A percentile compares a stretch with the other conserved stretches of the same genome.
phyloP scores from a whole-genome alignment of 768 basidiomycete species.

The Kwoniella sp. region DNA sequence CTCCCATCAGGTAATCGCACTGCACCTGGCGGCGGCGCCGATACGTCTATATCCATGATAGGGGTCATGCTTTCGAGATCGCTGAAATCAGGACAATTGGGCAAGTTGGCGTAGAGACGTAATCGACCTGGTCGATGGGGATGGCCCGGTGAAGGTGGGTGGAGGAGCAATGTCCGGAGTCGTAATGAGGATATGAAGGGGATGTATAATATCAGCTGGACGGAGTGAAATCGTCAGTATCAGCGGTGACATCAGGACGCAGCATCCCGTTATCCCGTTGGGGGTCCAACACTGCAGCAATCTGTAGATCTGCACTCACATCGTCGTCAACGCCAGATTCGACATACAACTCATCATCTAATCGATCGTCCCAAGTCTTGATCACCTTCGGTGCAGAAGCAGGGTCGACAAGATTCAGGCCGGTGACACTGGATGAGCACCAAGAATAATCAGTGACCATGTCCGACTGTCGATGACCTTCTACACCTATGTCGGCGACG shows the following conservation, averaged over 20 bases:
- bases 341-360: constrained; percentile 43
- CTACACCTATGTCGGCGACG: too few relatives aligned
- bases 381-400: constrained; percentile 47
- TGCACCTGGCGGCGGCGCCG: constrained; percentile 24
- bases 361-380: constrained; percentile 55
- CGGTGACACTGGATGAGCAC: constrained; percentile 43
- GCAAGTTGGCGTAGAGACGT: constrained; percentile 49
- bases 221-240: neutral
- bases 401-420: constrained; percentile 48
- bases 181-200: constrained; percentile 54
- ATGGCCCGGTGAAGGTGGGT: constrained; percentile 48
- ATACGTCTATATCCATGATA: constrained; percentile 51
- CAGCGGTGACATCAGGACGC: too few relatives aligned
- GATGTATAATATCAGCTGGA: constrained; percentile 54
- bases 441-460: neutral
- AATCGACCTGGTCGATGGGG: constrained; percentile 48
- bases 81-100: constrained; percentile 50
- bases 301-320: constrained; percentile 31
- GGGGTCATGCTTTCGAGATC: constrained; percentile 49
- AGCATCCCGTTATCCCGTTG: too few relatives aligned
- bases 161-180: constrained; percentile 51
- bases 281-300: too few relatives aligned
- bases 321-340: constrained; percentile 55
- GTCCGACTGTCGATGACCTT: neutral
- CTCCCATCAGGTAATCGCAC: constrained; percentile 37